These are phyloP conservation scores for Solanum hybrid DNA, from an alignment of 305 asterid genomes.

Conservation along the genomic window DNA sequence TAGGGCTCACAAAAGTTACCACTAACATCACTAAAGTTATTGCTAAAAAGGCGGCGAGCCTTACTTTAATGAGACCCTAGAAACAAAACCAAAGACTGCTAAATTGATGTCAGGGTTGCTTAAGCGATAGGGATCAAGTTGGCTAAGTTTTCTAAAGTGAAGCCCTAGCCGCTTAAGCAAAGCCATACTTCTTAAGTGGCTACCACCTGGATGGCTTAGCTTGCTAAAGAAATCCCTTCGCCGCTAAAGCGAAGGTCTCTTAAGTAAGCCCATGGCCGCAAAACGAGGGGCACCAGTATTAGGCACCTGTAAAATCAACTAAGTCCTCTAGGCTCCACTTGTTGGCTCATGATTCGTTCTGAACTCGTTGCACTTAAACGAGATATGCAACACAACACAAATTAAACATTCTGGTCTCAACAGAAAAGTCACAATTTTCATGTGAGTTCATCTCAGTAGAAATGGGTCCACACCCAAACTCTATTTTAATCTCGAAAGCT, in stretches of 20 bases:
- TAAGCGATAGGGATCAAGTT: background rate
- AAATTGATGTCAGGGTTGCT: background rate
- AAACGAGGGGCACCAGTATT: background rate
- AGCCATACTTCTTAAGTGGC: background rate
- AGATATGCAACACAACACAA: background rate
- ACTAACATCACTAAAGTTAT: background rate
- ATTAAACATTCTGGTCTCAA: background rate
- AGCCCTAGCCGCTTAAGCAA: background rate
- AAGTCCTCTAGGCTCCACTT: background rate
- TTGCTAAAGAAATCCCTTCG: background rate
- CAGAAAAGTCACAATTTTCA: background rate
- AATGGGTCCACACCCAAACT: background rate
- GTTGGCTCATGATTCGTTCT: background rate
- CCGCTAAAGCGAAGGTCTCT: background rate
- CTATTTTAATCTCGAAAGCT: background rate
- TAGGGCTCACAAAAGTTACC: background rate
- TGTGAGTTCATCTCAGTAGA: background rate
- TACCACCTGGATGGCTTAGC: background rate
- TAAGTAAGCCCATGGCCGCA: background rate
- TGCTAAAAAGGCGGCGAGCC: background rate
- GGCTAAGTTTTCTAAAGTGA: background rate
- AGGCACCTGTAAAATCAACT: background rate
- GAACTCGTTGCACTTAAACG: background rate
- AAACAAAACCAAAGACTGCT: background rate
- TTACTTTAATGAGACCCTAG: background rate